Conservation (phyloP, 2,329 filamentous ascomycete genomes). For the Neofusicoccum cordaticola region DNA sequence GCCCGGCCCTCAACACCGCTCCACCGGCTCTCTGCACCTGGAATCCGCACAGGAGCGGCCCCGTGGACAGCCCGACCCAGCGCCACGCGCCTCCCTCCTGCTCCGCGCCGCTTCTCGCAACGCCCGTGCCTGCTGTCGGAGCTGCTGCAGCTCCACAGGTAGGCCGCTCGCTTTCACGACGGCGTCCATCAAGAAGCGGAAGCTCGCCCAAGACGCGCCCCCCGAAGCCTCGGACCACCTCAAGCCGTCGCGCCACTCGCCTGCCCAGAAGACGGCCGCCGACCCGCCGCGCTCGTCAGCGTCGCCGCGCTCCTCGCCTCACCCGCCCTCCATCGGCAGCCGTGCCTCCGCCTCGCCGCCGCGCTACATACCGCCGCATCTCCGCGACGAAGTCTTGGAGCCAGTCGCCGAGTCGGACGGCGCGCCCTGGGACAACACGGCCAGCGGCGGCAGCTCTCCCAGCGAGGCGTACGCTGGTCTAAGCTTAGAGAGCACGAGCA, state of each 20-base stretch:
- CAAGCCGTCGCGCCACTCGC: not conserved
- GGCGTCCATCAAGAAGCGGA: slow-evolving; percentile 48
- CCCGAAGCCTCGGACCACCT: slow-evolving; percentile 19
- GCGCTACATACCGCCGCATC: slow-evolving; percentile 55
- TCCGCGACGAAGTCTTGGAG: slow-evolving; percentile 52
- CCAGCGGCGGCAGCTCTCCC: slow-evolving; percentile 45
- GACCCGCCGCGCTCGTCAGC: slow-evolving; percentile 19
- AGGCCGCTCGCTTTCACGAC: slow-evolving; percentile 38
- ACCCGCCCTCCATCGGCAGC: slow-evolving; percentile 25
- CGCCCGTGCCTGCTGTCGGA: slow-evolving; percentile 32
- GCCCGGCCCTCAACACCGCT: not conserved
- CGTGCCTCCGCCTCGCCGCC: slow-evolving; percentile 37
- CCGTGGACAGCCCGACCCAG: too few relatives aligned
- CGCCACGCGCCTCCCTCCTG: not conserved
- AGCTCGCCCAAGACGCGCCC: slow-evolving; percentile 34
- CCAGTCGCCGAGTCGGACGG: slow-evolving; percentile 27
- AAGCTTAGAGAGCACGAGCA: slow-evolving; percentile 42
- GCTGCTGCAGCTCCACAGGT: slow-evolving; percentile 38
- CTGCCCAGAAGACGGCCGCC: slow-evolving; percentile 18
- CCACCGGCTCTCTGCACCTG: not conserved
- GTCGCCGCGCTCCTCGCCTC: slow-evolving; percentile 38
- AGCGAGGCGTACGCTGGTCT: slow-evolving; percentile 54
- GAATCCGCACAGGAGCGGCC: not conserved
- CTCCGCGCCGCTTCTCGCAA: slow-evolving; percentile 11
- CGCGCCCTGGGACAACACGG: slow-evolving; percentile 32